Evolutionary conservation across 1,139 yeast genomes (phyloP).

Genomic region (Trichomonascaceae sp.): DNA sequence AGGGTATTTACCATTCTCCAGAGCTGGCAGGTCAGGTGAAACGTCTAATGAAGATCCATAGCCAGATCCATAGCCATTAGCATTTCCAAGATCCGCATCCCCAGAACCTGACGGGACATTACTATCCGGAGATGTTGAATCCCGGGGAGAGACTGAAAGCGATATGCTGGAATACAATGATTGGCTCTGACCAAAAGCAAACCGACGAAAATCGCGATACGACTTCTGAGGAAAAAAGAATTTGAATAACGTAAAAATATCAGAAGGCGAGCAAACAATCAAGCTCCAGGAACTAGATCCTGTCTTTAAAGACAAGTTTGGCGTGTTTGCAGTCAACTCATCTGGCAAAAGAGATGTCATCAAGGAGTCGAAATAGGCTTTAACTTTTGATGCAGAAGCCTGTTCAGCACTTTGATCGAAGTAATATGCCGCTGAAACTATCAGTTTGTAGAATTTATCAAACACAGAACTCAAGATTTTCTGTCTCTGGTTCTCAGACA

Average conservation of each 20-base stretch:
- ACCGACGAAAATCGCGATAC: background rate
- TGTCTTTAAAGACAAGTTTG: background rate
- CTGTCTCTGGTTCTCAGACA: constrained; percentile 25
- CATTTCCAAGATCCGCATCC: constrained; percentile 9
- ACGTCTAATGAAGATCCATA: background rate
- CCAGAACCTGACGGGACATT: constrained; percentile 3
- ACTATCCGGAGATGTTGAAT: background rate
- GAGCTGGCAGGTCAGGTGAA: constrained; percentile 16
- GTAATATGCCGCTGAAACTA: constrained; percentile 17
- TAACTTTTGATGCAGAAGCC: constrained; percentile 11
- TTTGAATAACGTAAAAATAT: constrained; percentile 27
- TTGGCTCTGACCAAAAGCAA: constrained; percentile 1
- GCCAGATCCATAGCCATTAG: background rate
- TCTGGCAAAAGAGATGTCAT: constrained; percentile 10
- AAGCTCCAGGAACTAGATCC: constrained; percentile 19
- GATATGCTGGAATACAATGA: constrained; percentile 3
- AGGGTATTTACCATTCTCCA: constrained; percentile 25
- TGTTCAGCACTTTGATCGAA: constrained; percentile 13
- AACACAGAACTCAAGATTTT: constrained; percentile 21
- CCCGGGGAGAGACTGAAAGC: constrained; percentile 3
- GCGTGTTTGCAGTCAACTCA: background rate
- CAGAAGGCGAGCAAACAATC: constrained; percentile 30
- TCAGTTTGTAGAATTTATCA: constrained; percentile 15
- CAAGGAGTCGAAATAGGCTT: constrained; percentile 15
- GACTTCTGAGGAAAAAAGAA: constrained; percentile 24